Conservation (phyloP, 2,329 filamentous ascomycete genomes). For the Colletotrichum cordylinicola region DNA sequence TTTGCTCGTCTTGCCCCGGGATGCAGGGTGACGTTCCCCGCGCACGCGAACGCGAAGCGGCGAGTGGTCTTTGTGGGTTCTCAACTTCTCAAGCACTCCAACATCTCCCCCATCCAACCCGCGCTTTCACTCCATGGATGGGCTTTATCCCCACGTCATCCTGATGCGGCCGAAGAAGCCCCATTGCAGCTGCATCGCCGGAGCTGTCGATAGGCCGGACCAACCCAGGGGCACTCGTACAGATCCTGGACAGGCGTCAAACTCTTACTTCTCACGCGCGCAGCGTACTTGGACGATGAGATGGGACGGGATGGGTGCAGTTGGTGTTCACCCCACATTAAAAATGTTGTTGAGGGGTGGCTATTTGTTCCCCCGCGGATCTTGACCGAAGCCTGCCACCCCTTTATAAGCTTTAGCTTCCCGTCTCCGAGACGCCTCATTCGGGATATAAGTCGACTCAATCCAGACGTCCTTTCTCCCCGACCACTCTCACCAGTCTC, state of each 20-base stretch:
- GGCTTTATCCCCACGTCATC: slow-evolving; percentile 12
- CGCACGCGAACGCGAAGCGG: background rate
- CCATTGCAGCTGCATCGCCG: background rate
- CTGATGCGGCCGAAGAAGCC: slow-evolving; percentile 17
- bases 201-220: background rate
- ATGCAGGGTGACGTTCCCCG: slow-evolving; percentile 21
- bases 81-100: background rate
- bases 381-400: slow-evolving; percentile 7
- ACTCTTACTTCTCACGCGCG: slow-evolving; percentile 6
- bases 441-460: background rate
- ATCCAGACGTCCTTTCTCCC: slow-evolving; percentile 3
- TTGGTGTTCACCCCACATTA: slow-evolving; percentile 12
- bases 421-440: background rate
- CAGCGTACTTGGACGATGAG: background rate
- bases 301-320: background rate
- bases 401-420: slow-evolving; percentile 4
- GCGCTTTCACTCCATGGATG: background rate
- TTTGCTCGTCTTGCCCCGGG: background rate
- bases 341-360: slow-evolving; percentile 8
- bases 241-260: background rate
- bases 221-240: background rate
- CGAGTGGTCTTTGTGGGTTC: background rate
- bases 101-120: background rate
- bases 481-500: background rate
- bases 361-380: slow-evolving; percentile 13